Percentiles rank a stretch among this genome's conserved stretches.
phyloP scores from a whole-genome alignment of 768 basidiomycete species.

The Phaffia australis region DNA sequence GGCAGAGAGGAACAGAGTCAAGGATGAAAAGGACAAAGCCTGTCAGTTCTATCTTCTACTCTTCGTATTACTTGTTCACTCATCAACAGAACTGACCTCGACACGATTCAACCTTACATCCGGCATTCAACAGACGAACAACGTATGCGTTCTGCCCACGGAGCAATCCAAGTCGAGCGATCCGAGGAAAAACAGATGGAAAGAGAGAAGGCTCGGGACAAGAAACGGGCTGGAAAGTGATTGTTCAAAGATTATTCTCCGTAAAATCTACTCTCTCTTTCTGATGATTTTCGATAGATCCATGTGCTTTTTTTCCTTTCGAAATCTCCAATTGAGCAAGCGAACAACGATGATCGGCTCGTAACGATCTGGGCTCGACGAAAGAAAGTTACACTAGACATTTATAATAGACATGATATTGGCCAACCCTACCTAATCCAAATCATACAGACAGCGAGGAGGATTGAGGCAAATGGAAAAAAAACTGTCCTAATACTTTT shows the following conservation, averaged over 20 bases:
- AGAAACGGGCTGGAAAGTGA: conserved; percentile 57
- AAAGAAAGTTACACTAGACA: too few species aligned
- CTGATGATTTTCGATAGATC: too few species aligned
- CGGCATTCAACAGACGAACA: conserved; percentile 45
- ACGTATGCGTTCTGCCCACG: conserved; percentile 35
- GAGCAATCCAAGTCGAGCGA: conserved; percentile 60
- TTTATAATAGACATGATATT: too few species aligned
- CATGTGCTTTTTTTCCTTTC: too few species aligned
- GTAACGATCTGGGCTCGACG: too few species aligned
- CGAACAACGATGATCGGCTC: too few species aligned
- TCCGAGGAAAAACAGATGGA: conserved; percentile 92
- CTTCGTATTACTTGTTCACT: not conserved
- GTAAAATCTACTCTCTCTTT: too few species aligned
- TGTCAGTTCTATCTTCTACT: conserved; percentile 35
- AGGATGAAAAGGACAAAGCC: conserved; percentile 66
- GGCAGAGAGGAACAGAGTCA: conserved; percentile 68
- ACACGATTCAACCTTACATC: not conserved
- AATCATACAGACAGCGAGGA: too few species aligned
- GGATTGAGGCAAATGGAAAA: too few species aligned
- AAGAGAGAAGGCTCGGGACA: conserved; percentile 65
- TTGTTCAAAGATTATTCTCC: too few species aligned
- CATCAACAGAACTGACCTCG: not conserved
- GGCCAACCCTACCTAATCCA: too few species aligned
- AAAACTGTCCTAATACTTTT: conserved; percentile 14
- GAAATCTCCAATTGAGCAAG: too few species aligned